A percentile compares a stretch with the other conserved stretches of the same genome.
Evolutionary conservation across 1,284 basidiomycete genomes (phyloP).

Genomic region (Neotropicomus parvogracilis): DNA sequence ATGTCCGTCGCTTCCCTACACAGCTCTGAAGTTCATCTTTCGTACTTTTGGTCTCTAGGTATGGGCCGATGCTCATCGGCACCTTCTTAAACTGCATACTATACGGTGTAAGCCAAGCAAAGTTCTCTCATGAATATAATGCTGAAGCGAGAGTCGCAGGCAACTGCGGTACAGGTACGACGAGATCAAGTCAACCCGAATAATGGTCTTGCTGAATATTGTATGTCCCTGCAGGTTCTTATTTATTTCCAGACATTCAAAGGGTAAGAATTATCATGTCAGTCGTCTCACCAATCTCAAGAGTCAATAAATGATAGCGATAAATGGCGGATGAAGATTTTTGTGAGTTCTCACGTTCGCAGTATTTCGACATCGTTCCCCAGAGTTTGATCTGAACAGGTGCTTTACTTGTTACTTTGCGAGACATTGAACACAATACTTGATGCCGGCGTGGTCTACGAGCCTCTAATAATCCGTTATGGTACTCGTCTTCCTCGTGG

Average conservation of each 20-base stretch:
- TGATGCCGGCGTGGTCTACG: conserved; percentile 45
- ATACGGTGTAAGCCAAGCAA: conserved; percentile 40
- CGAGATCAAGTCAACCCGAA: too few species aligned
- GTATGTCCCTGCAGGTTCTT: conserved; percentile 31
- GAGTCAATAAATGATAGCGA: not conserved
- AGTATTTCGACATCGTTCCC: not conserved
- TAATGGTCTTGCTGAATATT: not conserved
- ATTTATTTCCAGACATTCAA: conserved; percentile 15
- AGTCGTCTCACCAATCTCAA: not conserved
- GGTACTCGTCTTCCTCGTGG: conserved; percentile 25
- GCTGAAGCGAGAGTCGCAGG: conserved; percentile 7
- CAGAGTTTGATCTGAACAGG: conserved; percentile 23
- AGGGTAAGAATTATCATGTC: not conserved
- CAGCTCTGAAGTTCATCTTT: too few species aligned
- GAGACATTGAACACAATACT: conserved; percentile 44
- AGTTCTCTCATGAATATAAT: not conserved
- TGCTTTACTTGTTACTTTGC: conserved; percentile 39
- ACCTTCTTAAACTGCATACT: conserved; percentile 45
- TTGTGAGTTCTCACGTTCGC: too few species aligned
- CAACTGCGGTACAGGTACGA: conserved; percentile 10
- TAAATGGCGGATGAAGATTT: conserved; percentile 1
- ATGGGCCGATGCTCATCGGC: conserved; percentile 41
- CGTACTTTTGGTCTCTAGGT: not conserved
- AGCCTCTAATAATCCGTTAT: conserved; percentile 41
- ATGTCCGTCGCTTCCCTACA: too few species aligned